These are phyloP conservation scores for Pseudozyma tsukubaensis DNA, from an alignment of 1,284 basidiomycete species.

Conservation along the genomic window DNA sequence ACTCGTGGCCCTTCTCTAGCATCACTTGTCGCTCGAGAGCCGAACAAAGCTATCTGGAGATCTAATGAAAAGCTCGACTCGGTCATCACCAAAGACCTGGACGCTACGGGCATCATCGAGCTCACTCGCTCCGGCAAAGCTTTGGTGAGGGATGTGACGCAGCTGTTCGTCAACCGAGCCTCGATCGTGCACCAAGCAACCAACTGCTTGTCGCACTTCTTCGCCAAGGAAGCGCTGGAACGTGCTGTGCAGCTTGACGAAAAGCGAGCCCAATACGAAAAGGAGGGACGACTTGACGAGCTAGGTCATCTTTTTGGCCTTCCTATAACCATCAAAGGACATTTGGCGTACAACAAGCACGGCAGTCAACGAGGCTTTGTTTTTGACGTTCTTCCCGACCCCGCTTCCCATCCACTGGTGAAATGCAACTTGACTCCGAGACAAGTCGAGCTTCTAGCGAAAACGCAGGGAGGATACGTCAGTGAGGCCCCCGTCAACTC, in stretches of 20 bases:
- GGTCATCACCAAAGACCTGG: conserved; percentile 11
- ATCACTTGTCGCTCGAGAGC: conserved; percentile 11
- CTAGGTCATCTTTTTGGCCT: conserved; percentile 44
- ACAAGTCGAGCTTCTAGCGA: conserved; percentile 15
- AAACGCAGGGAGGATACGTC: conserved; percentile 34
- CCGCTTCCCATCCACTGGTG: conserved; percentile 23
- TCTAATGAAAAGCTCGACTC: conserved; percentile 14
- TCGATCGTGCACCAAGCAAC: conserved; percentile 51
- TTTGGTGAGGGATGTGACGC: conserved; percentile 15
- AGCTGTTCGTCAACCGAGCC: conserved; percentile 32
- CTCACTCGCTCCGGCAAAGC: conserved; percentile 26
- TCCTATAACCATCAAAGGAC: conserved; percentile 56
- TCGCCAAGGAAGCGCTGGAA: conserved; percentile 19
- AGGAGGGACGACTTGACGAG: conserved; percentile 20
- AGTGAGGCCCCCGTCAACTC: conserved; percentile 24
- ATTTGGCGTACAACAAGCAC: conserved; percentile 29
- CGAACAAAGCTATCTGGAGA: conserved; percentile 17
- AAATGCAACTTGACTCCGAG: conserved; percentile 16
- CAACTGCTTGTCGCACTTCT: conserved; percentile 47
- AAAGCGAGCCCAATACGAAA: conserved; percentile 12
- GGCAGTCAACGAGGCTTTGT: conserved; percentile 55
- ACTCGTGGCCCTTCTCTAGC: conserved; percentile 28
- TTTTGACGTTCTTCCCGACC: conserved; percentile 47
- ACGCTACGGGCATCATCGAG: conserved; percentile 32
- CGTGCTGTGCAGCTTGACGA: conserved; percentile 35